A percentile compares a stretch with the other conserved stretches of the same genome.
Conservation (phyloP, 2,329 filamentous ascomycete genomes). For the Sporothrix pallida region DNA sequence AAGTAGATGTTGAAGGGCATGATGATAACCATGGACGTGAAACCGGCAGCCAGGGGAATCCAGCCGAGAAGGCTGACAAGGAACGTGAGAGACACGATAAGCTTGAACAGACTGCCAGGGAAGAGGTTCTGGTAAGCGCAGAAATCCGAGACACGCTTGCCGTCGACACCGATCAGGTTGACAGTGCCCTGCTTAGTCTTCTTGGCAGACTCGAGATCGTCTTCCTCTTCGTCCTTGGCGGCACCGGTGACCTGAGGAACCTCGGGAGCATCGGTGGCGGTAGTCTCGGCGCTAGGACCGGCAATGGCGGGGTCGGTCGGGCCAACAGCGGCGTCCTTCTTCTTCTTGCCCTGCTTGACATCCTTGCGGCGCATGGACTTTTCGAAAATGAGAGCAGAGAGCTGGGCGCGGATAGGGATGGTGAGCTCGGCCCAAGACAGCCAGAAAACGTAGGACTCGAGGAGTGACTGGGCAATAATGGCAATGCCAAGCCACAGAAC, state of each 20-base stretch:
- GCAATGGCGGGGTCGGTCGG: conserved; percentile 43
- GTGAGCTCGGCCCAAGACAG: conserved; percentile 66
- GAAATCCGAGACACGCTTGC: conserved; percentile 72
- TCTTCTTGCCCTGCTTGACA: conserved; percentile 66
- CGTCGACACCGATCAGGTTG: conserved; percentile 79
- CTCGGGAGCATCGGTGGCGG: conserved; percentile 36
- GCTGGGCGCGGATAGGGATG: conserved; percentile 70
- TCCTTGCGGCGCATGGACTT: conserved; percentile 81
- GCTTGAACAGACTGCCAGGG: conserved; percentile 64
- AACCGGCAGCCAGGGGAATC: conserved; percentile 69
- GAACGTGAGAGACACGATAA: conserved; percentile 70
- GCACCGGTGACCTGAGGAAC: conserved; percentile 43
- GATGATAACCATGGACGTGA: conserved; percentile 67
- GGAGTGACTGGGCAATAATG: conserved; percentile 63
- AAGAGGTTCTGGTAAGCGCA: conserved; percentile 70
- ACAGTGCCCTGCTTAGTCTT: conserved; percentile 72
- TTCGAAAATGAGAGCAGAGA: conserved; percentile 75
- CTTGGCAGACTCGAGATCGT: conserved; percentile 53
- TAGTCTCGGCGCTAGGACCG: conserved; percentile 41
- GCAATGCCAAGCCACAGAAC: conserved; percentile 67
- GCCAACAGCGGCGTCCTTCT: conserved; percentile 44
- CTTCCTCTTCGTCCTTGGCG: conserved; percentile 54
- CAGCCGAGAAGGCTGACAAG: conserved; percentile 74
- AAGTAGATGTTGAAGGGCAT: conserved; percentile 72
- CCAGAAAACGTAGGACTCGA: conserved; percentile 72